Conservation (phyloP, 116 monocot species). For the Dioscorea cayenensis region DNA sequence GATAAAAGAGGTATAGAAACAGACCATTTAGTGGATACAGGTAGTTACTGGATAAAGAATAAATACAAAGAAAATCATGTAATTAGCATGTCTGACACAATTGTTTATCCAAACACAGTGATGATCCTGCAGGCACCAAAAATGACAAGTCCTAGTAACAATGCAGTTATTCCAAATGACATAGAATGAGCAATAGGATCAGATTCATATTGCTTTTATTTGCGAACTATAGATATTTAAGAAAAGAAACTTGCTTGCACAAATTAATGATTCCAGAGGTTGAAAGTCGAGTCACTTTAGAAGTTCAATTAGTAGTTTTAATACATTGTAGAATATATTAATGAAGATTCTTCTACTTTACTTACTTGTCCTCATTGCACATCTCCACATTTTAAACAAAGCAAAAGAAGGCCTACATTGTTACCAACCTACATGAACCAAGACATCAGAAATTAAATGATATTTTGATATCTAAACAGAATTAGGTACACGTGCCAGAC, state of each 20-base stretch:
- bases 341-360: not conserved
- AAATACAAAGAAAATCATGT: conserved; percentile 82
- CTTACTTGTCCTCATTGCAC: conserved; percentile 90
- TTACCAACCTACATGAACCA: conserved; percentile 71
- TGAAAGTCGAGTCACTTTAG: not conserved
- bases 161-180: too few relatives aligned
- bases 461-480: conserved; percentile 1
- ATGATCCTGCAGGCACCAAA: conserved; percentile 97
- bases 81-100: conserved; percentile 91
- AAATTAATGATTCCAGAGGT: not conserved
- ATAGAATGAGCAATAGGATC: too few relatives aligned
- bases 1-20: not conserved
- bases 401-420: conserved; percentile 89
- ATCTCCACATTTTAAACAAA: conserved; percentile 92
- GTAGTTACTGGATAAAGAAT: conserved; percentile 63
- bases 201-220: too few relatives aligned
- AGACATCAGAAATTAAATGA: not conserved
- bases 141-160: too few relatives aligned
- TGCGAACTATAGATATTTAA: too few relatives aligned
- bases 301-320: not conserved
- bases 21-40: conserved; percentile 72
- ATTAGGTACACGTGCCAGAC: conserved; percentile 88
- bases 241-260: too few relatives aligned
- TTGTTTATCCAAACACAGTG: conserved; percentile 95
- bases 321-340: too few relatives aligned